Percentiles rank a stretch among this genome's conserved stretches.
These are phyloP conservation scores for Buxus sempervirens DNA, from an alignment of 164 flowering plant species.

Conservation along the genomic window DNA sequence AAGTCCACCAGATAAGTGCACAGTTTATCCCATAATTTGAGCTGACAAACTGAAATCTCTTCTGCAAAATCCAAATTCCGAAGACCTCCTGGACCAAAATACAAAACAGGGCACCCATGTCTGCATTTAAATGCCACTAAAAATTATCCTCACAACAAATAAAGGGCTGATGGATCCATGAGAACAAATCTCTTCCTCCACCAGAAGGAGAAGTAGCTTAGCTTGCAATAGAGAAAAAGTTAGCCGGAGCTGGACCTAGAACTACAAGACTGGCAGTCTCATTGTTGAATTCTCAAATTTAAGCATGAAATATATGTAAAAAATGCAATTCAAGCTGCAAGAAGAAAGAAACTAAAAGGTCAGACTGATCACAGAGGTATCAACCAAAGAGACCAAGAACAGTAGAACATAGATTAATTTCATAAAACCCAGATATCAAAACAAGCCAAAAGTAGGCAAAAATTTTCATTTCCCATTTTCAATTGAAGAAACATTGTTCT, in stretches of 20 bases:
- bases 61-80: background rate
- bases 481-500: conserved; percentile 2
- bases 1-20: no score
- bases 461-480: background rate
- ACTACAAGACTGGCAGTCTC: background rate
- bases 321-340: background rate
- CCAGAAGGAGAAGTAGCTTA: background rate
- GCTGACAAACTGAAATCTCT: background rate
- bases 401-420: background rate
- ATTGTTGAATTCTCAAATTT: background rate
- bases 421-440: background rate
- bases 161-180: no score
- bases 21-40: background rate
- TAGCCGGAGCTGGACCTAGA: no score
- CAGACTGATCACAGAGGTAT: no score
- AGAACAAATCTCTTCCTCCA: no score
- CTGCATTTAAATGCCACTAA: no score
- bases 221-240: background rate
- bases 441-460: background rate
- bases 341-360: background rate
- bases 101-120: background rate
- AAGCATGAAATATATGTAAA: background rate
- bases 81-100: background rate
- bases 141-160: no score
- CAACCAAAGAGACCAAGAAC: background rate